phyloP scores from a whole-genome alignment of 768 basidiomycete genomes.

The Dentipellis sp. region DNA sequence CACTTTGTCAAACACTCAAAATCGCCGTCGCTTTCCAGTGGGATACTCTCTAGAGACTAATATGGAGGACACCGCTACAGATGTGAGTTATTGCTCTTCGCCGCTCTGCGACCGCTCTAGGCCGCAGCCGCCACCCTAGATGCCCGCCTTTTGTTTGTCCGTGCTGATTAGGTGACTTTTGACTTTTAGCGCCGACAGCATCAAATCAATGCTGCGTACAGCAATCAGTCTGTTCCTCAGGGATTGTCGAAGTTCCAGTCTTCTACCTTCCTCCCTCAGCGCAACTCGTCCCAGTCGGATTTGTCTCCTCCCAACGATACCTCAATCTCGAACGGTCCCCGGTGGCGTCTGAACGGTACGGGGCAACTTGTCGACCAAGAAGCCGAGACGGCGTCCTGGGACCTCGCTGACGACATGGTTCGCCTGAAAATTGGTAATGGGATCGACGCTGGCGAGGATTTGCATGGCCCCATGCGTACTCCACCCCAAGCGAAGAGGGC shows the following conservation, averaged over 20 bases:
- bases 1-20: constrained; percentile 23
- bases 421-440: constrained; percentile 59
- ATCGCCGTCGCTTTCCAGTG: constrained; percentile 28
- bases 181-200: constrained; percentile 15
- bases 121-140: background rate
- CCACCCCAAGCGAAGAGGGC: constrained; percentile 58
- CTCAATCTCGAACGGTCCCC: constrained; percentile 31
- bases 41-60: constrained; percentile 39
- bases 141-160: background rate
- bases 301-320: constrained; percentile 32
- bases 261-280: constrained; percentile 9
- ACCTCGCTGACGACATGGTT: constrained; percentile 63
- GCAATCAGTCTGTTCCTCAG: constrained; percentile 12
- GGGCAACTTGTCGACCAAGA: constrained; percentile 57
- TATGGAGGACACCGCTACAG: constrained; percentile 11
- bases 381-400: constrained; percentile 42
- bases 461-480: constrained; percentile 45
- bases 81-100: constrained; percentile 9
- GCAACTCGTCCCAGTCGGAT: constrained; percentile 18
- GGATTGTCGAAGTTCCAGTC: constrained; percentile 13
- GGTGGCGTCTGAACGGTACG: constrained; percentile 57
- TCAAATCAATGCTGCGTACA: constrained; percentile 14
- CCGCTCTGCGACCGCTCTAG: background rate
- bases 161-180: background rate
- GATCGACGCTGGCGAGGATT: constrained; percentile 31